These are phyloP conservation scores for Alloascoidea africana DNA, from an alignment of 805 yeast genomes.

Conservation along the genomic window DNA sequence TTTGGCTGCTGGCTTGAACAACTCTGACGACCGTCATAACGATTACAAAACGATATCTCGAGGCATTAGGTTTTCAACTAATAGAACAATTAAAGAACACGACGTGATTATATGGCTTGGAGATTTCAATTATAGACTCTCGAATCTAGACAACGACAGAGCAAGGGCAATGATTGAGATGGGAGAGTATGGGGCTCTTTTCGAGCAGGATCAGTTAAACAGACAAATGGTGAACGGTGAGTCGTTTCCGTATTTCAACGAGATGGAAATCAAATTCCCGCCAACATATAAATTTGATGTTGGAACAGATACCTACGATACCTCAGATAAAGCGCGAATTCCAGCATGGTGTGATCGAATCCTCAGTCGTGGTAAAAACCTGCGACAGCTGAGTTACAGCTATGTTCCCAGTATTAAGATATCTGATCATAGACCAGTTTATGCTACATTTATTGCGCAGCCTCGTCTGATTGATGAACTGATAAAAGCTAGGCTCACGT, in stretches of 20 bases:
- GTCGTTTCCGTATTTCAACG: slow-evolving; percentile 67
- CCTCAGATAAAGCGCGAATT: slow-evolving; percentile 80
- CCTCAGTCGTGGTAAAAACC: slow-evolving; percentile 43
- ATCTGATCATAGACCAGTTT: slow-evolving; percentile 89
- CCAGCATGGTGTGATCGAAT: slow-evolving; percentile 98
- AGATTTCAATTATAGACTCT: slow-evolving; percentile 78
- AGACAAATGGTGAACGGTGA: slow-evolving; percentile 57
- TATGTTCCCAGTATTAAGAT: slow-evolving; percentile 40
- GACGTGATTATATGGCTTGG: slow-evolving; percentile 91
- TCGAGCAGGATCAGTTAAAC: slow-evolving; percentile 66
- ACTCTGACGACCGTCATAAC: slow-evolving; percentile 69
- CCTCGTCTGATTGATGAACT: slow-evolving; percentile 53
- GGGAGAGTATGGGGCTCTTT: slow-evolving; percentile 32
- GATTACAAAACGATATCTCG: slow-evolving; percentile 70
- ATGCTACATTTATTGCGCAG: slow-evolving; percentile 48
- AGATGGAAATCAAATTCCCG: slow-evolving; percentile 61
- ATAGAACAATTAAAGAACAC: slow-evolving; percentile 56
- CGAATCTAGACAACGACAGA: slow-evolving; percentile 49
- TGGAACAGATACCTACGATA: slow-evolving; percentile 69
- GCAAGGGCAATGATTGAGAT: slow-evolving; percentile 41
- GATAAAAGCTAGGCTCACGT: slow-evolving; percentile 31
- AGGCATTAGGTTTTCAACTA: slow-evolving; percentile 63
- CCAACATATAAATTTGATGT: slow-evolving; percentile 95
- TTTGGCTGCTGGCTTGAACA: slow-evolving; percentile 83
- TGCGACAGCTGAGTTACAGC: slow-evolving; percentile 47